These are phyloP conservation scores for Apiospora kogelbergensis DNA, from an alignment of 2,329 filamentous ascomycete species.

Conservation along the genomic window DNA sequence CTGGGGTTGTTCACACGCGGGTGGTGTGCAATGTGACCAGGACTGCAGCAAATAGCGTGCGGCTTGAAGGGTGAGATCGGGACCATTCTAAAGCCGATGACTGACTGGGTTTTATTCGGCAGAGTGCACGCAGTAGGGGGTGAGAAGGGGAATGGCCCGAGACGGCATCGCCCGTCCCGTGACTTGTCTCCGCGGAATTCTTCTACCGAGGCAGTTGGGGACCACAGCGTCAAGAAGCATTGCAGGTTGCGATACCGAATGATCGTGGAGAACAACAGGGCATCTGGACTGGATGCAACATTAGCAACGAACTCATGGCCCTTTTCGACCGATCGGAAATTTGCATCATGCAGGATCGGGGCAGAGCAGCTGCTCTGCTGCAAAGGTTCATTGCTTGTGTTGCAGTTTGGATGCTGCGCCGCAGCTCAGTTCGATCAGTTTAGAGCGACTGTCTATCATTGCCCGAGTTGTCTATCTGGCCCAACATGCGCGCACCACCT, in stretches of 20 bases:
- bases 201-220: not conserved
- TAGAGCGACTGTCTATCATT: no score
- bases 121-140: no score
- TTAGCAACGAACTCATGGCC: not conserved
- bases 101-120: not conserved
- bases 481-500: no score
- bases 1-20: not conserved
- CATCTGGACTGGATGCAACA: no score
- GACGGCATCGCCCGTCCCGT: not conserved
- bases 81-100: not conserved
- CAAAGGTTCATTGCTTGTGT: not conserved
- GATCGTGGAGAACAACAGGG: no score
- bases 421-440: no score
- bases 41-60: not conserved
- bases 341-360: not conserved
- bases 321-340: not conserved
- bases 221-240: rapidly evolving
- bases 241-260: not conserved
- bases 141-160: not conserved
- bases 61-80: not conserved
- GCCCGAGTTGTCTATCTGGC: no score
- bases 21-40: not conserved
- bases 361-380: not conserved
- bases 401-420: not conserved
- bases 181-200: not conserved